Base-by-base conservation (phyloP, 345 rosid species). In the Geranium rotundifolium region DNA sequence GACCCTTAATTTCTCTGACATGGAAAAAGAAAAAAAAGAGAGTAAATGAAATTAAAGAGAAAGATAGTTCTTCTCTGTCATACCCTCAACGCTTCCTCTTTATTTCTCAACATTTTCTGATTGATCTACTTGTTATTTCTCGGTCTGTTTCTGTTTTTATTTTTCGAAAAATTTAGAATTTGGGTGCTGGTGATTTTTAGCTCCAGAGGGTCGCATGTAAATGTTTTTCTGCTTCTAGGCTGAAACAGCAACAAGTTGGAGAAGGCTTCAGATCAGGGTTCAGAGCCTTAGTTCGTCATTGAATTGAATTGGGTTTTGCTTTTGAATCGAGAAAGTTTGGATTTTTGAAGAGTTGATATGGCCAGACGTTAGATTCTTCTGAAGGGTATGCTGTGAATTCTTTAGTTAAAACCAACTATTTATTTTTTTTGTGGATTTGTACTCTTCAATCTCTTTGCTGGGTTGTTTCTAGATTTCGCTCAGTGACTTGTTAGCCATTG, bases 1-100 rank as follows among this genome's bases (percentile, higher is more conserved):
- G 41, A 34, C 41, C 41, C 41, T 34, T 34, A 34, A 34, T 54
- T 63, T 71, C 49, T 59, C 61, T 19, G 56, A 34, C 64, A 76
- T 70, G 13, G 16, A 18, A 18, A 10, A 57, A 20, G 20, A 17
- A 57, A 57, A 20, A 57, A 20, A 57, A 20, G 30, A 57, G n/a
- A 57, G 17, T 19, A 34, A 34, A 4, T 34, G 17, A 57, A 20
- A 20, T 8, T 29, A 57, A 57, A 57, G 30, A 29, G 30, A 20
- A 20, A 10, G 60, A 57, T 12, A 57, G 6, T 23, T 57, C 27
- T 19, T 19, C 15, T 57, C 60, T 19, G 16, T 19, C 60, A 34
- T 34, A 5, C 41, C 41, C 41, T 29, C 15, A 19, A 15, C 60
- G 27, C 17, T 29, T 17, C 30, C 30, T 29, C 60, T 16, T 20